Base-by-base conservation (phyloP, 805 yeast genomes). In the Wickerhamomyces subpelliculosus region DNA sequence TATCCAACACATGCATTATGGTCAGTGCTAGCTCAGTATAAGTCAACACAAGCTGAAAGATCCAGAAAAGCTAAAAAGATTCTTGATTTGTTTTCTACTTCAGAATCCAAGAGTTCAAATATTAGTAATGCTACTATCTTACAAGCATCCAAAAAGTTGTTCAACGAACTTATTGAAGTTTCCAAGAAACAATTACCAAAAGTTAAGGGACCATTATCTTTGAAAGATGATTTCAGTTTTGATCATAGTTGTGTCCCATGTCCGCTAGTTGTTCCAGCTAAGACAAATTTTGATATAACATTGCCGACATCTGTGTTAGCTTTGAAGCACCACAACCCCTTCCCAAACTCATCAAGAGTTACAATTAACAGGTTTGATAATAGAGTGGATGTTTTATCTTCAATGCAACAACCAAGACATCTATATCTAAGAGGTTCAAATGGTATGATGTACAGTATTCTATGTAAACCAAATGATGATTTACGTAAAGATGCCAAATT, bases 401-500 rank as follows among this genome's bases (percentile, higher is more conserved):
- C 97, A 0, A 68, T 93, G 61, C 97, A 89, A 58, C 78, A 75
- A 62, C 99, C 98, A 0, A 75, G 86, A 48, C 80, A 84, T 46
- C 64, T 93, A 8, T 75, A 75, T 12, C 64, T 90, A 3, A 59
- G 75, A 28, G 98, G 97, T 0, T 76, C 85, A 3, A 85, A 90
- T 60, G 89, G 90, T 8, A 61, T 62, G n/a, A 58, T 65, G 1
- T 89, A 89, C 55, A 73, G 81, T 16, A 69, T 93, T 13, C 70
- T 93, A 62, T 80, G 95, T 49, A 93, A 93, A 54, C 78, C 81
- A 8, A 73, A 78, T 44, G 99, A 93, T 60, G 98, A 93, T 62
- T 80, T 94, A 16, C 66, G 97, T 46, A 94, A 94, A 54, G 99
- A 94, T 65, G 93, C 96, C 4, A 84, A 95, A 49, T 75, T 90